These are phyloP conservation scores for Yamadazyma dendronema DNA, from an alignment of 1,139 yeast genomes.

Conservation along the genomic window DNA sequence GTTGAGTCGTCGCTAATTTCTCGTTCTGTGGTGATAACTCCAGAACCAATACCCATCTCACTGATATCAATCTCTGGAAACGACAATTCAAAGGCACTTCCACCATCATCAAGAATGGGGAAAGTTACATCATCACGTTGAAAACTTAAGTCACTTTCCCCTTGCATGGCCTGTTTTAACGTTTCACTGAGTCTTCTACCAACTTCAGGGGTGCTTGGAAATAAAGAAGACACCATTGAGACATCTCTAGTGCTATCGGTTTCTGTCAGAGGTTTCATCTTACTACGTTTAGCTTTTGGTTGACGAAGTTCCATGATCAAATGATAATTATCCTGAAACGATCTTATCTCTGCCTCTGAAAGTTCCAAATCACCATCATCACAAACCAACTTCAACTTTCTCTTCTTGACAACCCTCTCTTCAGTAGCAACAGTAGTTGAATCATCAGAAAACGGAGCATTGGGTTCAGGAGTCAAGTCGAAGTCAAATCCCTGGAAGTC, in stretches of 20 bases:
- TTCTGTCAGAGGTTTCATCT: background rate
- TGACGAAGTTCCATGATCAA: background rate
- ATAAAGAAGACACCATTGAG: background rate
- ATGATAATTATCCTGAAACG: background rate
- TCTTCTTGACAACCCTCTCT: background rate
- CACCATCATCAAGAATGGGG: background rate
- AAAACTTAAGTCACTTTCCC: background rate
- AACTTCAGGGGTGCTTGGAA: slow-evolving; percentile 13
- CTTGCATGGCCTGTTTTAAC: background rate
- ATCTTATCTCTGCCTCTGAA: background rate
- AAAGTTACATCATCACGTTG: slow-evolving; percentile 2
- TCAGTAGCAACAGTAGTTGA: background rate
- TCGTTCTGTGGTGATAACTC: slow-evolving; percentile 13
- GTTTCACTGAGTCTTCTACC: slow-evolving; percentile 15
- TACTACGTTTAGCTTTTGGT: background rate
- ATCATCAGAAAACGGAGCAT: background rate
- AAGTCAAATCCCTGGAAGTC: background rate
- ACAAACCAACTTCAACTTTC: background rate
- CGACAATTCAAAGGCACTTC: slow-evolving; percentile 16
- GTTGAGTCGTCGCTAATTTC: slow-evolving; percentile 3
- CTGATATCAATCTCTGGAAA: slow-evolving; percentile 17
- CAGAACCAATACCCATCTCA: slow-evolving; percentile 10
- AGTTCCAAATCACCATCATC: background rate
- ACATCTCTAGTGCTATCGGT: background rate
- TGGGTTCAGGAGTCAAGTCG: background rate